These are phyloP conservation scores for Pythium folliculosum DNA, from an alignment of 352 stramenopile genomes.

Conservation along the genomic window DNA sequence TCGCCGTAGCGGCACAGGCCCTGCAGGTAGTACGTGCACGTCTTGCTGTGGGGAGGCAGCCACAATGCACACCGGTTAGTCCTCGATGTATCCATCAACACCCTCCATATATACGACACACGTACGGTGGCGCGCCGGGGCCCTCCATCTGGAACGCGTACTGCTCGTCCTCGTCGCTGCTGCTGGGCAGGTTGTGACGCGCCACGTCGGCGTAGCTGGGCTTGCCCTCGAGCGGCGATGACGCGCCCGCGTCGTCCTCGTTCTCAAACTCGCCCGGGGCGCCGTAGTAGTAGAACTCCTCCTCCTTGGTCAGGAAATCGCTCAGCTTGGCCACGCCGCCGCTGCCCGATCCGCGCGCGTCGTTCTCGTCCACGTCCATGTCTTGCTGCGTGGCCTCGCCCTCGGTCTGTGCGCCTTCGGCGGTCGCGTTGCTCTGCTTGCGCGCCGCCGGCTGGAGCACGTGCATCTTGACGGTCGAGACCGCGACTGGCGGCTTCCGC, in stretches of 20 bases:
- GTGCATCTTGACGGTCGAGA: conserved; percentile 37
- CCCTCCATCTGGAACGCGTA: conserved; percentile 41
- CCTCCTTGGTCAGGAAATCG: conserved; percentile 81
- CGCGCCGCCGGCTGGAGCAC: conserved; percentile 28
- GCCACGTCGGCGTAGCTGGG: conserved; percentile 60
- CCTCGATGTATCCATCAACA: too few relatives aligned
- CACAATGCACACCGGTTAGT: too few relatives aligned
- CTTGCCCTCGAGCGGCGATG: conserved; percentile 28
- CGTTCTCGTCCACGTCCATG: conserved; percentile 26
- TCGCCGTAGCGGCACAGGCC: conserved; percentile 79
- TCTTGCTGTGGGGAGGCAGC: conserved; percentile 49
- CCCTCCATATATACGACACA: too few relatives aligned
- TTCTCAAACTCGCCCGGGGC: conserved; percentile 66
- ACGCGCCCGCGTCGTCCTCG: conserved; percentile 16
- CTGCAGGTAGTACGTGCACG: conserved; percentile 83
- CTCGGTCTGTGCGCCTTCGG: conserved; percentile 21
- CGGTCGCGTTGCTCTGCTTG: conserved; percentile 27
- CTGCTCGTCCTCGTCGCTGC: conserved; percentile 34
- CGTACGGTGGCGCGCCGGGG: conserved; percentile 54
- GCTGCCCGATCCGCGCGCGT: conserved; percentile 28
- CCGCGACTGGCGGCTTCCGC: conserved; percentile 20
- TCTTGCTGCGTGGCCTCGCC: conserved; percentile 25
- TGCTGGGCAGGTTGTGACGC: conserved; percentile 38
- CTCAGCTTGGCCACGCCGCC: conserved; percentile 51
- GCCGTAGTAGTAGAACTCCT: conserved; percentile 84